phyloP scores from a whole-genome alignment of 441 rosid genomes.

The Pelargonium australe region DNA sequence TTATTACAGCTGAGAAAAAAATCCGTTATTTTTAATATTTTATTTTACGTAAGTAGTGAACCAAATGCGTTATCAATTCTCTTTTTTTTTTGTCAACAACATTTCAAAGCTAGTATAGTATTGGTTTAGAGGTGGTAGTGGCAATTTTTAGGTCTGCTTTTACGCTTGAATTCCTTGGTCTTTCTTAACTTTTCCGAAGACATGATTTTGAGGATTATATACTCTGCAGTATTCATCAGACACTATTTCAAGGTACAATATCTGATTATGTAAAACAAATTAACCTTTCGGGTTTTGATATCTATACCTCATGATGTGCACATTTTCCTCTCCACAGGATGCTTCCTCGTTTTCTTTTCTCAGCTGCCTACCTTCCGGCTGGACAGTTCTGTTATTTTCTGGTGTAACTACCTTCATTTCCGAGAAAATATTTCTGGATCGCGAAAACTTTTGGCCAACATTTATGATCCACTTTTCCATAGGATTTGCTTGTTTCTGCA shows the following conservation, averaged over 20 bases:
- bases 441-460: conserved; percentile 55
- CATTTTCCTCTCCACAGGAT: conserved; percentile 33
- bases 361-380: conserved; percentile 67
- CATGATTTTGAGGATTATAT: conserved; percentile 68
- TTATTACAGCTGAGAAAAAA: too few species aligned
- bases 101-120: too few species aligned
- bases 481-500: conserved; percentile 64
- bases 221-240: conserved; percentile 61
- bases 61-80: too few species aligned
- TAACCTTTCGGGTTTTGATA: too few species aligned
- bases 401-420: conserved; percentile 51
- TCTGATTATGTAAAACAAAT: background rate
- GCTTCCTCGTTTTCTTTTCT: conserved; percentile 54
- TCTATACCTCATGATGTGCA: background rate
- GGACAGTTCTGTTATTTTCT: conserved; percentile 51
- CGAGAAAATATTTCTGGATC: conserved; percentile 57
- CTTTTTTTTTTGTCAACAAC: too few species aligned
- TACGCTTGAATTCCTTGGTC: background rate
- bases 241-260: conserved; percentile 61
- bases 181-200: conserved; percentile 56
- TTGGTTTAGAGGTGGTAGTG: too few species aligned
- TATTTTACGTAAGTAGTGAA: too few species aligned
- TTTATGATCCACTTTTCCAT: conserved; percentile 55
- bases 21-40: too few species aligned
- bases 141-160: background rate